These are phyloP conservation scores for Fusarium sacchari DNA, from an alignment of 2,329 filamentous ascomycete genomes.

Conservation along the genomic window DNA sequence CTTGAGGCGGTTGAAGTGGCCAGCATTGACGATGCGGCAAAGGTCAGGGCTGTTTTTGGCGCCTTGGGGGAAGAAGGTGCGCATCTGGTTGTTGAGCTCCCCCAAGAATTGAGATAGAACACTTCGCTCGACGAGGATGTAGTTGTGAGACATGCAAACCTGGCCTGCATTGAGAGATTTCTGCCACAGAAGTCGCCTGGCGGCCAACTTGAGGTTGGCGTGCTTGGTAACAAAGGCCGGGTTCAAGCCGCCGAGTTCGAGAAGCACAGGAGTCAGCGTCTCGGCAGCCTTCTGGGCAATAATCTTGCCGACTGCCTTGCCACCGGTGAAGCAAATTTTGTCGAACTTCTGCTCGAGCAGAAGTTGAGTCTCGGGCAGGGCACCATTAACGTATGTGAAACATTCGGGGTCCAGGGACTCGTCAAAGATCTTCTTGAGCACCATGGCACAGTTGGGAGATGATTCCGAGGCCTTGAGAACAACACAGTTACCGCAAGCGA, in stretches of 20 bases:
- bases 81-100: slow-evolving; percentile 75
- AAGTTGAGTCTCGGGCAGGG: slow-evolving; percentile 79
- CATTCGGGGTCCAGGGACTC: slow-evolving; percentile 79
- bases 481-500: slow-evolving; percentile 89
- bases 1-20: slow-evolving; percentile 85
- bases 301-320: slow-evolving; percentile 81
- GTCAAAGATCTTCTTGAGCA: slow-evolving; percentile 82
- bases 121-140: slow-evolving; percentile 82
- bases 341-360: slow-evolving; percentile 92
- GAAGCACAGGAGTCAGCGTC: slow-evolving; percentile 84
- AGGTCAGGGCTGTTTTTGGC: slow-evolving; percentile 82
- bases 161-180: slow-evolving; percentile 90
- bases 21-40: slow-evolving; percentile 80
- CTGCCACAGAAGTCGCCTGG: slow-evolving; percentile 86
- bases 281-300: slow-evolving; percentile 90
- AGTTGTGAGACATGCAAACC: slow-evolving; percentile 93
- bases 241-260: slow-evolving; percentile 93
- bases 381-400: slow-evolving; percentile 84
- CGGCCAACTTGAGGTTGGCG: slow-evolving; percentile 82
- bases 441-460: slow-evolving; percentile 78
- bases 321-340: slow-evolving; percentile 97
- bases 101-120: slow-evolving; percentile 77
- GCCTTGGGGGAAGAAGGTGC: slow-evolving; percentile 86
- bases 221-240: slow-evolving; percentile 91
- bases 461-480: slow-evolving; percentile 92